Base-by-base conservation (phyloP, 83 land plant species). In the Picea abies region DNA sequence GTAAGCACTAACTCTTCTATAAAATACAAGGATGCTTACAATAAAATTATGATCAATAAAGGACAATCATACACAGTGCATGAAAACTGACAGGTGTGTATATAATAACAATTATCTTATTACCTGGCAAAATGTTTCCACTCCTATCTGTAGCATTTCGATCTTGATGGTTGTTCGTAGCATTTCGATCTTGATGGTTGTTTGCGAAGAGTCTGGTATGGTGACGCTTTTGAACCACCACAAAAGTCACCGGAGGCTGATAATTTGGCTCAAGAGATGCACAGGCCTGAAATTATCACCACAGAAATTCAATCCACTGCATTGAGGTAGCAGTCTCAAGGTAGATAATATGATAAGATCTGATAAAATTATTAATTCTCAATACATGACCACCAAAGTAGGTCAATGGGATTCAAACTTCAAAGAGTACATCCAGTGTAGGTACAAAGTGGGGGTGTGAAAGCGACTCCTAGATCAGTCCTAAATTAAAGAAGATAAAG, bases 161-260 rank as follows among this genome's bases (percentile, higher is more conserved):
- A 79, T 96, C 96, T 64, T 84, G 76, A 81, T 96, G 98, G 81
- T 96, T 92, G 79, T 85, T 91, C 47, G 99, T 92, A 37, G 90
- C 63, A 37, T 84, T 69, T 29, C 85, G 87, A 79, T 96, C 96
- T 64, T 84, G 76, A 81, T 96, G 98, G 81, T 96, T 92, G 79
- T 85, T 91, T 58, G 99, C 98, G 90, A 96, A 96, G 75, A 96
- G 84, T 62, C 99, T 90, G 0, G 99, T 96, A 63, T 96, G 99
- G 76, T 96, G 99, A 39, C 98, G 95, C 80, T 96, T 96, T 80
- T 96, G 98, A 23, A 96, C 98, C 11, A 96, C 98, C 41, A 96
- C 99, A 92, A 96, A 96, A 39, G 99, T 96, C 11, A 96, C 99
- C 7, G 94, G 97, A 63, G 99, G 99, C 88, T 95, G 98, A 84